Evolutionary conservation across 306 rosid species (phyloP).

Genomic region (Delonix regia): DNA sequence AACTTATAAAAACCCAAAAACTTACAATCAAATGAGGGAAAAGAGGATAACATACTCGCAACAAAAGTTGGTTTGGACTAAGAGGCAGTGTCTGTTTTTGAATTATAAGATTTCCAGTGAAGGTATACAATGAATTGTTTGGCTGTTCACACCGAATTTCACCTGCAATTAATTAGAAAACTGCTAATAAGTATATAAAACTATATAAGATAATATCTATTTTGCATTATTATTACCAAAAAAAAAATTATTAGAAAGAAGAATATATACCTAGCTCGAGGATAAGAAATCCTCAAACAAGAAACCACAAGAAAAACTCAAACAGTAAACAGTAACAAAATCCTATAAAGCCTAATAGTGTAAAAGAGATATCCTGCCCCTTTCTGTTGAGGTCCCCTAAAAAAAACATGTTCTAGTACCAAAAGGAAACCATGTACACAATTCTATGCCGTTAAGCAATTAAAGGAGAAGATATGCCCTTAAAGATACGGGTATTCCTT

Average conservation of each 20-base stretch:
- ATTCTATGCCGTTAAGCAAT: not conserved
- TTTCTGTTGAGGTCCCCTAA: not conserved
- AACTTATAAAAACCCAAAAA: slow-evolving; percentile 23
- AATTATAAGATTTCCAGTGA: slow-evolving; percentile 79
- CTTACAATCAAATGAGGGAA: not conserved
- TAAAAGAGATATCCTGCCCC: not conserved
- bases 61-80: slow-evolving; percentile 75
- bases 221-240: not conserved
- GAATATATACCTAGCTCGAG: not conserved
- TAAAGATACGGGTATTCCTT: no score
- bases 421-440: not conserved
- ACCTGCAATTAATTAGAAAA: slow-evolving; percentile 56
- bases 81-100: slow-evolving; percentile 83
- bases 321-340: not conserved
- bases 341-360: not conserved
- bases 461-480: not conserved
- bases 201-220: slow-evolving; percentile 12
- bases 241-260: not conserved
- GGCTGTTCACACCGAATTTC: slow-evolving; percentile 94
- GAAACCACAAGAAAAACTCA: not conserved
- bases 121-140: slow-evolving; percentile 88
- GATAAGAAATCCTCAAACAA: not conserved
- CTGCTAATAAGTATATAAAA: slow-evolving; percentile 1
- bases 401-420: not conserved
- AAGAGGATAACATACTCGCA: slow-evolving; percentile 65